phyloP scores from a whole-genome alignment of 495 filamentous ascomycete genomes.

The Podospora fimiseda region DNA sequence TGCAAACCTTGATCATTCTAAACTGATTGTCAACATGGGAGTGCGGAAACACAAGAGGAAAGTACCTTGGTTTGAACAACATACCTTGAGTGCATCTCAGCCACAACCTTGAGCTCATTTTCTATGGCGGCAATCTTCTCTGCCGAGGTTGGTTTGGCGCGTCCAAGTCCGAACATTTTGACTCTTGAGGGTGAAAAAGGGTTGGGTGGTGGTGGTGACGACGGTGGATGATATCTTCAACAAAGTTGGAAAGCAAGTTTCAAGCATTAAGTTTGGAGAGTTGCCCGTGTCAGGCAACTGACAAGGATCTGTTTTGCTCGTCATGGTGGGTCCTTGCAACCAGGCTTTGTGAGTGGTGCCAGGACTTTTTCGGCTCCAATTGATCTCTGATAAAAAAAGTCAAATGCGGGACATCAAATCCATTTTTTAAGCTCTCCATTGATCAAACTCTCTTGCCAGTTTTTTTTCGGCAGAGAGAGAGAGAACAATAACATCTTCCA shows the following conservation, averaged over 20 bases:
- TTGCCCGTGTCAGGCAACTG: too few species aligned
- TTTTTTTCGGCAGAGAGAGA: too few species aligned
- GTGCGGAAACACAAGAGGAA: too few species aligned
- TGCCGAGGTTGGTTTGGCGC: slow-evolving; percentile 83
- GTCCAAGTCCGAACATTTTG: slow-evolving; percentile 87
- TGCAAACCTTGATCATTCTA: slow-evolving; percentile 84
- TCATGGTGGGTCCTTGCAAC: background rate
- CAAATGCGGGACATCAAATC: background rate
- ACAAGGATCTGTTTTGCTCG: background rate
- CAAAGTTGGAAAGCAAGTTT: too few species aligned
- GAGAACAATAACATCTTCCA: too few species aligned
- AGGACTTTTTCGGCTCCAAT: too few species aligned
- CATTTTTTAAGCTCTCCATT: too few species aligned
- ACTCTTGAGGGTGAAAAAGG: background rate
- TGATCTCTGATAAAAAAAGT: background rate
- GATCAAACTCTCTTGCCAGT: too few species aligned
- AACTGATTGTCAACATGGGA: too few species aligned
- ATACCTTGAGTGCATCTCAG: slow-evolving; percentile 98
- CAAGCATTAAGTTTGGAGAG: background rate
- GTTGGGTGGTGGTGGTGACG: background rate
- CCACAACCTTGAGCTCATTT: slow-evolving; percentile 87
- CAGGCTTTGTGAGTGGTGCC: background rate
- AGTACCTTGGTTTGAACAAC: too few species aligned
- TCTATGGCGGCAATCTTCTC: slow-evolving; percentile 94
- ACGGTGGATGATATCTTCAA: background rate